phyloP scores from a whole-genome alignment of 2,329 filamentous ascomycete genomes.

The Juglanconis sp. region DNA sequence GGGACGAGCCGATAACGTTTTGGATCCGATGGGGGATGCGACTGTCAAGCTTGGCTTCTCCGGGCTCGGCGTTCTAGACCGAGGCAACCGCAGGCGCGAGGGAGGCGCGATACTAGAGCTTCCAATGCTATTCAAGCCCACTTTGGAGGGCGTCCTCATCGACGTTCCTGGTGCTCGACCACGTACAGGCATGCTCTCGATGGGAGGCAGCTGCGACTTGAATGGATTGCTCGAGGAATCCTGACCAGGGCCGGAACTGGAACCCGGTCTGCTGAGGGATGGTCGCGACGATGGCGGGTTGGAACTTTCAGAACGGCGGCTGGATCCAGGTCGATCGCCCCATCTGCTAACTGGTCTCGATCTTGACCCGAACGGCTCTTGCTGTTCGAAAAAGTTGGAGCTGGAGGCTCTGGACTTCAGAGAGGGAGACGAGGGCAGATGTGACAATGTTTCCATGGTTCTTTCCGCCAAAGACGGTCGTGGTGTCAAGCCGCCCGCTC shows the following conservation, averaged over 20 bases:
- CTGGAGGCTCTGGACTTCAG: slow-evolving; percentile 63
- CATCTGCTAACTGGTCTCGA: slow-evolving; percentile 42
- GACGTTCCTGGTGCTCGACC: slow-evolving; percentile 32
- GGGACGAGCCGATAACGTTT: slow-evolving; percentile 43
- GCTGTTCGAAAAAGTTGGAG: slow-evolving; percentile 69
- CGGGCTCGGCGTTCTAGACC: slow-evolving; percentile 37
- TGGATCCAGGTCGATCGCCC: slow-evolving; percentile 53
- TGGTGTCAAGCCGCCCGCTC: slow-evolving; percentile 22
- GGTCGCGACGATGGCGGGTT: slow-evolving; percentile 47
- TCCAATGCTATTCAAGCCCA: slow-evolving; percentile 22
- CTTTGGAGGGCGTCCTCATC: slow-evolving; percentile 31
- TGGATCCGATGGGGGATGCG: slow-evolving; percentile 40
- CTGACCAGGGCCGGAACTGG: slow-evolving; percentile 48
- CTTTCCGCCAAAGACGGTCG: slow-evolving; percentile 71
- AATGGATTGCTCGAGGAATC: slow-evolving; percentile 41
- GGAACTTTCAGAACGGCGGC: slow-evolving; percentile 60
- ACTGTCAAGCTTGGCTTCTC: slow-evolving; percentile 31
- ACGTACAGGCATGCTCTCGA: slow-evolving; percentile 42
- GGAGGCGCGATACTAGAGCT: slow-evolving; percentile 32
- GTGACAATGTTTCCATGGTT: slow-evolving; percentile 79
- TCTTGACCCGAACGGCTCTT: slow-evolving; percentile 55
- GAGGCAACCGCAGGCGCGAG: slow-evolving; percentile 26
- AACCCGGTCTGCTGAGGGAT: slow-evolving; percentile 50
- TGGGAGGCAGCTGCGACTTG: slow-evolving; percentile 39
- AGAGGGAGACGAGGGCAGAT: slow-evolving; percentile 74